Evolutionary conservation across 257 asterid genomes (phyloP).

Genomic region (Ehretia macrophylla): DNA sequence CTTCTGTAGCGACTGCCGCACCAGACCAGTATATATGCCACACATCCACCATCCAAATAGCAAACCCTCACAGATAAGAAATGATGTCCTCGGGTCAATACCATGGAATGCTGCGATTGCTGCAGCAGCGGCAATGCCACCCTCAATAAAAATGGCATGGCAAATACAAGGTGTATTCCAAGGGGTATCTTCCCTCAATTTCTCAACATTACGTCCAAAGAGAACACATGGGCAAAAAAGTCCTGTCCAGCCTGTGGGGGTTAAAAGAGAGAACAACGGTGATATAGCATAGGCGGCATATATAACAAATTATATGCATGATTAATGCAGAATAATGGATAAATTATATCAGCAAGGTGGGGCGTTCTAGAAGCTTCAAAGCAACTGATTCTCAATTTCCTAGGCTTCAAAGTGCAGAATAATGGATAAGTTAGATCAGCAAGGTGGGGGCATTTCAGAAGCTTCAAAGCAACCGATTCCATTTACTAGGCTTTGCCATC

Average conservation of each 20-base stretch:
- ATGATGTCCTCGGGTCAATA: constrained; percentile 80
- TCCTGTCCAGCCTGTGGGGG: constrained; percentile 62
- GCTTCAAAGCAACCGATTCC: no score
- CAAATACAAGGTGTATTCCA: constrained; percentile 92
- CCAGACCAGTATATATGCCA: constrained; percentile 91
- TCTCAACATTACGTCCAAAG: constrained; percentile 84
- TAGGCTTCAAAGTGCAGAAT: no score
- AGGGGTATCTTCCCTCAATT: constrained; percentile 77
- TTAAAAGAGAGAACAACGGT: no score
- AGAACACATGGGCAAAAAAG: constrained; percentile 95
- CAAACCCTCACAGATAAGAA: constrained; percentile 85
- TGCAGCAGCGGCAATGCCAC: constrained; percentile 79
- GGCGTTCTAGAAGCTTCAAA: constrained; percentile 20
- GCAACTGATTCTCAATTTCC: no score
- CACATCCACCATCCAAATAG: constrained; percentile 99
- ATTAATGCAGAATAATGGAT: not conserved
- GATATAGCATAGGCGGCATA: no score
- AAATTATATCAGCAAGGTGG: not conserved
- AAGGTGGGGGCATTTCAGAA: constrained; percentile 21
- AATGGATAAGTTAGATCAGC: not conserved
- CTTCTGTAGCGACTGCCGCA: constrained; percentile 82
- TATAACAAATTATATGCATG: no score
- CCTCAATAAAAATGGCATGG: constrained; percentile 88
- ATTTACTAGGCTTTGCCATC: no score
- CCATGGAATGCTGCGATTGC: constrained; percentile 71